Evolutionary conservation across 73 alveolate species (phyloP).

Genomic region (Tetrahymena malaccensis): DNA sequence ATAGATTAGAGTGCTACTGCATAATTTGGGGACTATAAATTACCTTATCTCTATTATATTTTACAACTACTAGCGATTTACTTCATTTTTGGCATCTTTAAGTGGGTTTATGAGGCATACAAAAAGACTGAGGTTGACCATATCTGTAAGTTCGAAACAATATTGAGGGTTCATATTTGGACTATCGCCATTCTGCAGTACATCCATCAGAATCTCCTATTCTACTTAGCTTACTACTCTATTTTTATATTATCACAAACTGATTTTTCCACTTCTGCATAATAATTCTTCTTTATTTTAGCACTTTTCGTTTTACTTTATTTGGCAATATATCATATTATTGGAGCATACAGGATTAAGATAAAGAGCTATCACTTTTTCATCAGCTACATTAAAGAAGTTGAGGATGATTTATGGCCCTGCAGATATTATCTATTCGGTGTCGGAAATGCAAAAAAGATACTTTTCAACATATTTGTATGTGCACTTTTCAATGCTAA

Average conservation of each 20-base stretch:
- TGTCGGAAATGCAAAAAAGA: background rate
- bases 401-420: background rate
- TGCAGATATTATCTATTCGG: background rate
- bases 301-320: background rate
- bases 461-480: background rate
- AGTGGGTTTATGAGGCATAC: background rate
- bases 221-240: background rate
- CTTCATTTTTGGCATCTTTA: background rate
- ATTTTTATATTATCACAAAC: background rate
- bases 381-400: background rate
- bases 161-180: background rate
- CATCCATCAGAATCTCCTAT: background rate
- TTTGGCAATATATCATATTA: background rate
- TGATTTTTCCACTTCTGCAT: background rate
- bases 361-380: background rate
- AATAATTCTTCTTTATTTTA: background rate
- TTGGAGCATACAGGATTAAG: background rate
- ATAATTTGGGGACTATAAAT: background rate
- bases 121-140: background rate
- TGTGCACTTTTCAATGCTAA: background rate
- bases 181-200: background rate
- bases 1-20: background rate
- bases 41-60: background rate
- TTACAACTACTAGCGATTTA: background rate
- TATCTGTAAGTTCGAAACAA: background rate